phyloP scores from a whole-genome alignment of 805 yeast genomes.

The Ogataea methanolica region DNA sequence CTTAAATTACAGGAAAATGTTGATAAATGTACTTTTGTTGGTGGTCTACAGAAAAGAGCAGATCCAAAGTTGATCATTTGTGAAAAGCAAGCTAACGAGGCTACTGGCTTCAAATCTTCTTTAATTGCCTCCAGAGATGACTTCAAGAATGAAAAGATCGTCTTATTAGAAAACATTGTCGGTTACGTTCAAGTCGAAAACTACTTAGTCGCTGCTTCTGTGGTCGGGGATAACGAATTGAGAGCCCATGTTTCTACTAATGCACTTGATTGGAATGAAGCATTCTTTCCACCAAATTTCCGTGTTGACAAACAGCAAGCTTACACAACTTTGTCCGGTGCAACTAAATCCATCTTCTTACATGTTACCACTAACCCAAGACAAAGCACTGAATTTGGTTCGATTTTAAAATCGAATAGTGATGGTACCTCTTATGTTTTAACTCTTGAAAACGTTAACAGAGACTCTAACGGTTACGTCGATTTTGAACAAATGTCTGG shows the following conservation, averaged over 20 bases:
- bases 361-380: conserved; percentile 67
- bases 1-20: conserved; percentile 48
- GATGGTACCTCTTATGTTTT: conserved; percentile 81
- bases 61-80: conserved; percentile 58
- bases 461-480: conserved; percentile 68
- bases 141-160: conserved; percentile 36
- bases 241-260: conserved; percentile 69
- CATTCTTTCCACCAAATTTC: conserved; percentile 66
- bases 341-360: conserved; percentile 63
- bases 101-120: conserved; percentile 27
- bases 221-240: conserved; percentile 43
- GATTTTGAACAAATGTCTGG: conserved; percentile 82
- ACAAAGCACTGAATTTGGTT: conserved; percentile 60
- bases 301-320: conserved; percentile 56
- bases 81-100: conserved; percentile 38
- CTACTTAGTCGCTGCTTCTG: conserved; percentile 66
- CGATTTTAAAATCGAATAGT: conserved; percentile 76
- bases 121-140: conserved; percentile 47
- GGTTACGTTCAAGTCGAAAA: conserved; percentile 70
- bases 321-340: conserved; percentile 72
- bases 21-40: conserved; percentile 60
- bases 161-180: conserved; percentile 49
- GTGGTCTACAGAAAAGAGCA: conserved; percentile 39
- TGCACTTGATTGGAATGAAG: conserved; percentile 68
- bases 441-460: conserved; percentile 63